A percentile compares a stretch with the other conserved stretches of the same genome.
These are phyloP conservation scores for Stachybotrys elegans DNA, from an alignment of 2,329 filamentous ascomycete species.

Conservation along the genomic window DNA sequence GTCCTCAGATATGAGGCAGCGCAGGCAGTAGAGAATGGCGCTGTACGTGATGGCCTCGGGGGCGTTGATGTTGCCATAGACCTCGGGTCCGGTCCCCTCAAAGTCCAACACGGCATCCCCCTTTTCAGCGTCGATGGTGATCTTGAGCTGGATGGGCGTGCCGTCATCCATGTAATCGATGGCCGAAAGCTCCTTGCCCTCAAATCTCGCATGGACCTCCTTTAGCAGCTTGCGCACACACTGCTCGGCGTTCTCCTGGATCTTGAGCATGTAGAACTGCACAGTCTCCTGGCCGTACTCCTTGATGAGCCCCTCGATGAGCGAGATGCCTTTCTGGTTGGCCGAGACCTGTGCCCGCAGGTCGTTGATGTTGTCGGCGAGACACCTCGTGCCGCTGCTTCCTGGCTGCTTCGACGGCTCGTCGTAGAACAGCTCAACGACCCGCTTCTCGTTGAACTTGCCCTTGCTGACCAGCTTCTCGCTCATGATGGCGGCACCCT, in stretches of 20 bases:
- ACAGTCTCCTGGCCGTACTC: slow-evolving; percentile 76
- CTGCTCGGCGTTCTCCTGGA: slow-evolving; percentile 73
- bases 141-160: slow-evolving; percentile 66
- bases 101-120: slow-evolving; percentile 81
- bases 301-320: slow-evolving; percentile 68
- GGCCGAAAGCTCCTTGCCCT: slow-evolving; percentile 64
- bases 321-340: slow-evolving; percentile 80
- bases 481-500: slow-evolving; percentile 58
- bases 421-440: slow-evolving; percentile 65
- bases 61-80: slow-evolving; percentile 77
- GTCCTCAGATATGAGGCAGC: slow-evolving; percentile 73
- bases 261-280: slow-evolving; percentile 78
- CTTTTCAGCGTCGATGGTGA: slow-evolving; percentile 68
- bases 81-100: slow-evolving; percentile 71
- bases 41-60: slow-evolving; percentile 78
- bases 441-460: slow-evolving; percentile 71
- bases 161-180: slow-evolving; percentile 83
- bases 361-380: slow-evolving; percentile 79
- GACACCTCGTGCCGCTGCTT: slow-evolving; percentile 72
- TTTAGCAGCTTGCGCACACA: slow-evolving; percentile 71
- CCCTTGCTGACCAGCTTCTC: slow-evolving; percentile 71
- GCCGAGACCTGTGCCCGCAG: slow-evolving; percentile 79
- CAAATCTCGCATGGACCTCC: slow-evolving; percentile 63
- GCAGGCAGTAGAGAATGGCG: slow-evolving; percentile 83
- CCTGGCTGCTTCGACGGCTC: slow-evolving; percentile 71